Base-by-base conservation (phyloP, 305 asterid species). In the Caryopteris hybrid region DNA sequence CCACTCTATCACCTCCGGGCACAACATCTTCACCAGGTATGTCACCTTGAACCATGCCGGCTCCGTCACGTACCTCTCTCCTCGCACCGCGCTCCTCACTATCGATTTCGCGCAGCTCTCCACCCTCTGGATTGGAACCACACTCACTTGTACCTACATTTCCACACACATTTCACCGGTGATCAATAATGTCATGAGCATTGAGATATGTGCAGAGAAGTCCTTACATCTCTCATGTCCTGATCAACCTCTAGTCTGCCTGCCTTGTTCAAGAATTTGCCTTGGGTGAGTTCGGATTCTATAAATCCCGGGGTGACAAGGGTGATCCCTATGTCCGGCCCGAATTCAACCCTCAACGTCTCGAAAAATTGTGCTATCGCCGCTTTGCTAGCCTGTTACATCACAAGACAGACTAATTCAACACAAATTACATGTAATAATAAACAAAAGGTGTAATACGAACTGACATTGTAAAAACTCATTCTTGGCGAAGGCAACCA, bases 401-500 rank as follows among this genome's bases (percentile, higher is more conserved):
- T 36, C 52, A 18, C 48, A 39, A 3, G 0, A 12, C 5, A 16
- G 4, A 33, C 31, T 14, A 18, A 31, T 55, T 56, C 50, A 31
- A 4, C 18, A 43, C 20, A 33, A 25, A 43, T 36, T 50, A 3
- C 29, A 7, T 50, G 56, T 50, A 0, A 42, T 6, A n/a, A 0
- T 3, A n/a, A 14, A n/a, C 3, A 14, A 43, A 55, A 8, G 34
- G 23, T 55, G 31, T 1, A 5, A 17, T 1, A 27, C 4, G 11
- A 58, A 50, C 69, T 47, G 0, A 83, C 96, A 64, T 86, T 86
- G 86, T 88, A 90, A 45, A 90, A 42, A 45, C 91, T 83, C 86
- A 80, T 74, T 69, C 96, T 86, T 3, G 98, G 98, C 0, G 79
- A 71, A 25, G 97, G 93, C 68, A 92, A 14, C 97, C 96, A 90